Evolutionary conservation across 139 green algal species (phyloP).

Genomic region (Chlamydomonas sp.): DNA sequence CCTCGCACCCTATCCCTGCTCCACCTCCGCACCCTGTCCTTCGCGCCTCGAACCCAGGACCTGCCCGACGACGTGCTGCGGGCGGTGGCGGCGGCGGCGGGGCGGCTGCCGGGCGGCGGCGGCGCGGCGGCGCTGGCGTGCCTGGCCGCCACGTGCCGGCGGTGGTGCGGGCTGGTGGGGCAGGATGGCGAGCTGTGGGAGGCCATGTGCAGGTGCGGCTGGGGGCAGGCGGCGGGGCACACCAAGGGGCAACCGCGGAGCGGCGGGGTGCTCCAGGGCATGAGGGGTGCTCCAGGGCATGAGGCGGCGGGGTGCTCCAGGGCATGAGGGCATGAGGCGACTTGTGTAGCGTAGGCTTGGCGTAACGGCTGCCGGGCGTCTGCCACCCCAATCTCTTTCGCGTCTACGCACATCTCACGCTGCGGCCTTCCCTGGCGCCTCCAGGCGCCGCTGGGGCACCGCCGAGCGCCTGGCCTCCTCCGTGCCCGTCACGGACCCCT

Average conservation of each 20-base stretch:
- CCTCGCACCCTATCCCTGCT: not conserved
- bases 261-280: not conserved
- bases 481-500: slow-evolving; percentile 5
- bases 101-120: not conserved
- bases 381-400: too few species aligned
- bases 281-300: not conserved
- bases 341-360: not conserved
- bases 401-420: too few species aligned
- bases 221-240: not conserved
- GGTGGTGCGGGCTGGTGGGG: slow-evolving; percentile 6
- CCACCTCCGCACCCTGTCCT: not conserved
- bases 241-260: not conserved
- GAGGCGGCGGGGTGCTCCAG: not conserved
- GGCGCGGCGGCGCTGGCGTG: not conserved
- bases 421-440: not conserved
- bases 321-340: not conserved
- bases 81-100: not conserved
- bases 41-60: not conserved
- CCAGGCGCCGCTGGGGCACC: slow-evolving; percentile 3
- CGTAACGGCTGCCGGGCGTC: not conserved
- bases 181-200: slow-evolving; percentile 5
- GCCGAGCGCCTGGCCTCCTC: not conserved
- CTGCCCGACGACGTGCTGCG: slow-evolving; percentile 24
- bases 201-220: slow-evolving; percentile 11
- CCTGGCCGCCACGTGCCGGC: slow-evolving; percentile 7